Conservation (phyloP, 345 rosid genomes). For the Citrus hindsii region DNA sequence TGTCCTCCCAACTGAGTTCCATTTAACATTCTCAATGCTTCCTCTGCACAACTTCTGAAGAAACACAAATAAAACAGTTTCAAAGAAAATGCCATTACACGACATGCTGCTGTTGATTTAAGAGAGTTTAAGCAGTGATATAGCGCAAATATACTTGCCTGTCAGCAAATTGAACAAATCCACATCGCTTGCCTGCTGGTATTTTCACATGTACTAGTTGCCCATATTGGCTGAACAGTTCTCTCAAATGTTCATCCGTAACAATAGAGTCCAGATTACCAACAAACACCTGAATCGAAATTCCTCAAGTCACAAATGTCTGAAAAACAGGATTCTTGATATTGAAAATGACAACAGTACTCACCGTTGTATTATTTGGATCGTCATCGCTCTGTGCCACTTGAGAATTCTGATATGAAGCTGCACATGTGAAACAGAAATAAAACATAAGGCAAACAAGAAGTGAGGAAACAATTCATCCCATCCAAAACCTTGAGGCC, state of each 20-base stretch:
- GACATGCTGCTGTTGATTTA: not conserved
- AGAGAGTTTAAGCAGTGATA: not conserved
- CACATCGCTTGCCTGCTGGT: constrained; percentile 78
- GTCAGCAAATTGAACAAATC: constrained; percentile 85
- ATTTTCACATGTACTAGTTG: constrained; percentile 81
- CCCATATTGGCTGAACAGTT: constrained; percentile 74
- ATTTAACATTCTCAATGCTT: constrained; percentile 59
- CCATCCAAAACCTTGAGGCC: not conserved
- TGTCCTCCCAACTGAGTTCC: constrained; percentile 79
- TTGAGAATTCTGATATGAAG: constrained; percentile 65
- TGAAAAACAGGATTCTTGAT: not conserved
- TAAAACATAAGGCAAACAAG: not conserved
- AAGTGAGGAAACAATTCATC: not conserved
- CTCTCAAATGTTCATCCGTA: constrained; percentile 72
- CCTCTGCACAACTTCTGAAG: constrained; percentile 80
- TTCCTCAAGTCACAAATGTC: constrained; percentile 11
- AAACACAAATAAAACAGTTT: constrained; percentile 2
- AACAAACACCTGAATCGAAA: constrained; percentile 65
- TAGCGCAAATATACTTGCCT: constrained; percentile 39
- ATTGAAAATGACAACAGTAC: constrained; percentile 29
- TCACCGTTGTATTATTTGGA: constrained; percentile 89
- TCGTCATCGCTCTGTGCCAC: constrained; percentile 62
- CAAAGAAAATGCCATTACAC: not conserved
- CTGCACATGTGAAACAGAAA: constrained; percentile 49
- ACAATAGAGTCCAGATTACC: constrained; percentile 79